These are phyloP conservation scores for Phylloporus rhodoxanthus DNA, from an alignment of 768 basidiomycete genomes.

Conservation along the genomic window DNA sequence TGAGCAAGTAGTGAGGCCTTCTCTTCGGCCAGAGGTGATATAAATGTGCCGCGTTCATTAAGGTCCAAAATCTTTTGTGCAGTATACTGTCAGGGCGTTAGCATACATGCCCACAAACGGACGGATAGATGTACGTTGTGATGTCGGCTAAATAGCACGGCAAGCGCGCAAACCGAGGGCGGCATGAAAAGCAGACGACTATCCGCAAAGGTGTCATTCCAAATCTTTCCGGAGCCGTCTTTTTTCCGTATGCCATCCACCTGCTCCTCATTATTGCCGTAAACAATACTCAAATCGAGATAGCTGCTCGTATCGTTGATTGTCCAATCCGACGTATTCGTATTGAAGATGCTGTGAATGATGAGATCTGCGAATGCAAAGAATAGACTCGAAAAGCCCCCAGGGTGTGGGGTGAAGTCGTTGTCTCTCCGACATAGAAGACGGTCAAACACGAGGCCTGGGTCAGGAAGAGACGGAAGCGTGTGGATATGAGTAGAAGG, in stretches of 20 bases:
- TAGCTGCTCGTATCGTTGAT: conserved; percentile 68
- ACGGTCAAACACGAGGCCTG: conserved; percentile 65
- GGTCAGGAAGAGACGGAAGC: conserved; percentile 50
- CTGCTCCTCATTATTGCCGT: conserved; percentile 51
- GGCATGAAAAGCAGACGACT: conserved; percentile 63
- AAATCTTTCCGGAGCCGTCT: conserved; percentile 65
- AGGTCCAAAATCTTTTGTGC: conserved; percentile 61
- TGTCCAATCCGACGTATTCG: conserved; percentile 39
- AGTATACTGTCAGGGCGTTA: conserved; percentile 46
- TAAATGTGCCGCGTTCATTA: conserved; percentile 56
- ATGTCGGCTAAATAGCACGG: conserved; percentile 65
- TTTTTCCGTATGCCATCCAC: conserved; percentile 48
- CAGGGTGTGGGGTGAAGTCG: conserved; percentile 50
- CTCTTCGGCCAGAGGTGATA: conserved; percentile 14
- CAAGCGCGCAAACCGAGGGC: conserved; percentile 59
- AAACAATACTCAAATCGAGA: conserved; percentile 69
- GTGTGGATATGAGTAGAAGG: conserved; percentile 42
- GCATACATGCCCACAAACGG: background rate
- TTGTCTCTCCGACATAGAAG: conserved; percentile 41
- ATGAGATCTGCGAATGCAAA: conserved; percentile 77
- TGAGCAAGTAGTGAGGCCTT: conserved; percentile 35
- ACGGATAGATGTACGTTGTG: conserved; percentile 51
- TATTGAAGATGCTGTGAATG: conserved; percentile 69
- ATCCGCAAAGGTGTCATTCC: conserved; percentile 68
- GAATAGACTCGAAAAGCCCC: conserved; percentile 66